Evolutionary conservation across 345 rosid species (phyloP).

Genomic region (Gossypium raimondii): DNA sequence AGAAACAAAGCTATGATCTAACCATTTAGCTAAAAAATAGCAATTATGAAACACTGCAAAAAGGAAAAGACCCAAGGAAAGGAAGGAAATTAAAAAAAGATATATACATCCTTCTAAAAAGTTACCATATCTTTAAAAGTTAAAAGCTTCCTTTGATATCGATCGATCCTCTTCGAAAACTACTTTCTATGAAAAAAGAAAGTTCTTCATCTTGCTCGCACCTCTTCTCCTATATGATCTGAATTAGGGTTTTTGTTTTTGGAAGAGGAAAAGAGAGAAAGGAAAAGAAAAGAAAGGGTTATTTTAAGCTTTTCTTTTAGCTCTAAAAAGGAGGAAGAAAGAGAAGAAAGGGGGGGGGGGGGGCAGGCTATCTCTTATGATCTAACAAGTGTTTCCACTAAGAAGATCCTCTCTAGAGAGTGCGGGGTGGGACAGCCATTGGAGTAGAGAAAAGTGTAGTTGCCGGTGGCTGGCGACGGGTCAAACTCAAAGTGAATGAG

Average conservation of each 20-base stretch:
- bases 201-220: background rate
- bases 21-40: too few species aligned
- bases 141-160: background rate
- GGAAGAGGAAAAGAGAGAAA: slow-evolving; percentile 23
- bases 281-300: slow-evolving; percentile 22
- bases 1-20: too few species aligned
- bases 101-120: background rate
- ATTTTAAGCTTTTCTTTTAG: slow-evolving; percentile 22
- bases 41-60: too few species aligned
- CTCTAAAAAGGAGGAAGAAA: slow-evolving; percentile 7
- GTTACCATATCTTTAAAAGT: slow-evolving; percentile 15
- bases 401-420: slow-evolving; percentile 40
- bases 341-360: background rate
- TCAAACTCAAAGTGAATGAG: slow-evolving; percentile 66
- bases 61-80: too few species aligned
- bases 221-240: background rate
- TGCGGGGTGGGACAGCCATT: slow-evolving; percentile 50
- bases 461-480: slow-evolving; percentile 81
- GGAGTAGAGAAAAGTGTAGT: slow-evolving; percentile 34
- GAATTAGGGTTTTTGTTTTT: slow-evolving; percentile 37
- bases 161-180: background rate
- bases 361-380: background rate
- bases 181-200: slow-evolving; percentile 11
- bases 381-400: slow-evolving; percentile 28
- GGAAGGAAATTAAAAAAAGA: too few species aligned